Base-by-base conservation (phyloP, 805 yeast species). In the Aciculoconidium aculeatum region DNA sequence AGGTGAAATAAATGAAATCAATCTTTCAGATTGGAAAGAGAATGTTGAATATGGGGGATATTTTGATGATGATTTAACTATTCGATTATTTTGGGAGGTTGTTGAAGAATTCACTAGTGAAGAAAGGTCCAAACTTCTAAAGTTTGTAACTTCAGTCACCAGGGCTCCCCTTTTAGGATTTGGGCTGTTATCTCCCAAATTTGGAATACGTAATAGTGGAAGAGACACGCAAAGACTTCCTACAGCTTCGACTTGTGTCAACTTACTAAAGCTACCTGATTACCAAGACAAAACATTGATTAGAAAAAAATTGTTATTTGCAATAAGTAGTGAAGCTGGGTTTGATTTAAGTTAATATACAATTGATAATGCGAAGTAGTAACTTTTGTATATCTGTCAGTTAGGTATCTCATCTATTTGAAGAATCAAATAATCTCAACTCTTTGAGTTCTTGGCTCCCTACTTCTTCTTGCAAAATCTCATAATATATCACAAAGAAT, bases 101-200 rank as follows among this genome's bases (percentile, higher is more conserved):
- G 63, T 92, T 5, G 62, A 61, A 4, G 95, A 84, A 36, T 72
- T 86, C 67, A 50, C 65, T 2, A 60, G 70, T 3, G 69, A 67
- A n/a, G 84, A 86, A 32, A 65, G 75, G 37, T 65, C 75, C 12
- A 70, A 72, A 28, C 70, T 92, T 32, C 56, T 92, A 15, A 84
- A 84, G 49, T 92, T 90, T 60, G 96, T 85, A 15, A 92, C 97
- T 0, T 82, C 96, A 0, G 94, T 86, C 1, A 80, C 95, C 1
- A 70, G 88, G 36, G 95, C 95, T 0, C 98, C 98, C 1, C 61
- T 92, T 22, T 65, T 85, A 15, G 98, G 98, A 0, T 90, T 92
- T 49, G 65, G 70, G 26, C 42, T 45, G 9, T 39, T 51, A 17
- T 61, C 58, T 17, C 98, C 98, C 0, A 65, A 63, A 31, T 86